Base-by-base conservation (phyloP, 2,329 filamentous ascomycete genomes). In the Penicillium sp. region DNA sequence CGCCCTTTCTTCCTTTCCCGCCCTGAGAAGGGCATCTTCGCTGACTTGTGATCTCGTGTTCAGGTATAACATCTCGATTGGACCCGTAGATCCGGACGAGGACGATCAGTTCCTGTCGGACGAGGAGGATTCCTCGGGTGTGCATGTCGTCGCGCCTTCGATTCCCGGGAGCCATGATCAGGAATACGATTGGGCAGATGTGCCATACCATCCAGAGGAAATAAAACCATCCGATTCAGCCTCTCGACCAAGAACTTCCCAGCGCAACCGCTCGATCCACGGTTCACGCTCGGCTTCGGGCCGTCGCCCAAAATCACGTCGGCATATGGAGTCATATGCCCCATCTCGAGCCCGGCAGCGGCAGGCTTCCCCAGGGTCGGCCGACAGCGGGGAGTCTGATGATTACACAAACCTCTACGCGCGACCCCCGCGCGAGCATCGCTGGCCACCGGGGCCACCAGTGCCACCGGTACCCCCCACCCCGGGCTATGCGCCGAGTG, bases 311-410 rank as follows among this genome's bases (percentile, higher is more conserved):
- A 62, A 63, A 27, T 58, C 64, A 40, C 71, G 71, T 47, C 71
- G 70, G 48, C 69, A 74, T 39, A 62, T 71, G 52, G 70, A 71
- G 41, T 64, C 67, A 18, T 66, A 65, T 46, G 50, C 58, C 44
- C 74, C 37, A 17, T 1, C 69, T 55, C 74, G 69, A 50, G 69
- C 68, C 55, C 76, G 66, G 58, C 76, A 66, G 58, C 75, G 64
- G 64, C 74, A 71, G 59, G 77, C 72, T 72, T 76, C 69, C 52
- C 80, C 81, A 59, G 76, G 76, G 56, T 77, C 80, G 58, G 77
- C 83, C 49, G 82, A 84, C 76, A 88, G 81, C 68, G 78, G 82
- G 76, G 87, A 88, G 68, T 81, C 81, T 29, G 78, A 89, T 20
- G 84, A 89, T n/a, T 86, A 81, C 66, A 71, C 75, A 56, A 56